Evolutionary conservation across 768 basidiomycete species (phyloP).

Genomic region (Lenzites betulinus): DNA sequence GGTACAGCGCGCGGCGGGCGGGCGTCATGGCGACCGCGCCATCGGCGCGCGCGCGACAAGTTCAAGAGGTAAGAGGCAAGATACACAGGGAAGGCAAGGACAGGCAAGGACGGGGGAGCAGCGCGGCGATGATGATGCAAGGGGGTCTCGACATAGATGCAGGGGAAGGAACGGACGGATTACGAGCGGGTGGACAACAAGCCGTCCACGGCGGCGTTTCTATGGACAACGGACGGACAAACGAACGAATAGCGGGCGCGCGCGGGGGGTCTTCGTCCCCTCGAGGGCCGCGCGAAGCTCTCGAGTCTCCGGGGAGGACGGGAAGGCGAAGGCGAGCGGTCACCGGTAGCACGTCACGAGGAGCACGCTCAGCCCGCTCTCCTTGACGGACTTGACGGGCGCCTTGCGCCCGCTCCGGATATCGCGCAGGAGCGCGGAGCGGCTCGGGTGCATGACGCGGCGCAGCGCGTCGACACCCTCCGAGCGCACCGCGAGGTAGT

Average conservation of each 20-base stretch:
- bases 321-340: not conserved
- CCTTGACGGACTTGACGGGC: conserved; percentile 61
- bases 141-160: conserved; percentile 2
- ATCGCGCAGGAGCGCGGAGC: conserved; percentile 60
- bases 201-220: not conserved
- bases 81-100: too few species aligned
- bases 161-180: conserved; percentile 5
- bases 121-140: not conserved
- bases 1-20: conserved; percentile 7
- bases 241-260: too few species aligned
- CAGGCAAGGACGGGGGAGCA: not conserved
- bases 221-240: not conserved
- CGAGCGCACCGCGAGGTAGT: conserved; percentile 67
- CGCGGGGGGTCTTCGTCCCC: too few species aligned
- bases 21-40: not conserved
- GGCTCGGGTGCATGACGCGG: conserved; percentile 61
- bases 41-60: too few species aligned
- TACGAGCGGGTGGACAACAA: not conserved
- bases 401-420: conserved; percentile 43
- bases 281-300: too few species aligned
- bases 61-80: not conserved
- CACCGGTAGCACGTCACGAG: conserved; percentile 45
- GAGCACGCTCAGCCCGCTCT: conserved; percentile 57
- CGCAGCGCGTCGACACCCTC: conserved; percentile 65
- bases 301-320: not conserved